Conservation (phyloP, 2,329 filamentous ascomycete species). For the Nemania sp. region DNA sequence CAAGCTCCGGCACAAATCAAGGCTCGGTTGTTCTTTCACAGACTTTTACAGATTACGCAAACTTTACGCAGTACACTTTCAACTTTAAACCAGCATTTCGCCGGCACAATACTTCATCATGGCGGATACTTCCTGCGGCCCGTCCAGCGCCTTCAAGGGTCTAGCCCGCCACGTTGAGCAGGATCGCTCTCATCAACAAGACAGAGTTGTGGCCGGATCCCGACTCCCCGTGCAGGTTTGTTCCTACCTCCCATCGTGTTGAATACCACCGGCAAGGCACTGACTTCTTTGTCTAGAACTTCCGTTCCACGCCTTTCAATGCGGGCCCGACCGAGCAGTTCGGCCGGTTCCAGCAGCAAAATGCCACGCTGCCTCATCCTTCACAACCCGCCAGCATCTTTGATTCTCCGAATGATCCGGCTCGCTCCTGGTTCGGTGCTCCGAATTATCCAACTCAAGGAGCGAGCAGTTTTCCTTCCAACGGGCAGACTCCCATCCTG, state of each 20-base stretch:
- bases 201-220: constrained; percentile 52
- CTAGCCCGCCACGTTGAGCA: constrained; percentile 70
- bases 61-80: too few species aligned
- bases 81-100: too few species aligned
- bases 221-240: constrained; percentile 29
- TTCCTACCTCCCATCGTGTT: not conserved
- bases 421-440: too few species aligned
- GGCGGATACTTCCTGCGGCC: constrained; percentile 63
- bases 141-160: constrained; percentile 74
- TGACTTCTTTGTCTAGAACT: constrained; percentile 25
- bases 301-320: constrained; percentile 26
- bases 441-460: constrained; percentile 1
- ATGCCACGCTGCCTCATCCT: constrained; percentile 19
- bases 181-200: constrained; percentile 73
- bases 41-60: too few species aligned
- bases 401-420: too few species aligned
- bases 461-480: not conserved
- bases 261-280: not conserved
- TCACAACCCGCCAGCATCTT: not conserved
- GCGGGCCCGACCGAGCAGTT: constrained; percentile 22
- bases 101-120: too few species aligned
- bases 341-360: constrained; percentile 25
- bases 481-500: too few species aligned
- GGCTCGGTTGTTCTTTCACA: too few species aligned
- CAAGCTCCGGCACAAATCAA: too few species aligned